Evolutionary conservation across 805 yeast genomes (phyloP).

Genomic region (Yamadazyma scolyti): DNA sequence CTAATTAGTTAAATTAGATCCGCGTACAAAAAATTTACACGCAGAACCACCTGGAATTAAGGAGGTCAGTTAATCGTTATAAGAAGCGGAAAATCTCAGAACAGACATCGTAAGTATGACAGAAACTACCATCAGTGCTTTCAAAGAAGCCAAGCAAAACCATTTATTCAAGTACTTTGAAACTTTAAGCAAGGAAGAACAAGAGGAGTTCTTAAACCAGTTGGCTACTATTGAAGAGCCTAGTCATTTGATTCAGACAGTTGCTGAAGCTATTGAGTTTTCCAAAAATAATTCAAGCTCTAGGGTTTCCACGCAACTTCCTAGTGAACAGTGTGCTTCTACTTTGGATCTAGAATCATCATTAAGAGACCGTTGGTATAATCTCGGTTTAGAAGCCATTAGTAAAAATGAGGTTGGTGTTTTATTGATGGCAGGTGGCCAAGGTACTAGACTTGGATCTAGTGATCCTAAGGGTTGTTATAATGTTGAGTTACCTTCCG

Average conservation of each 20-base stretch:
- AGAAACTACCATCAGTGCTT: conserved; percentile 23
- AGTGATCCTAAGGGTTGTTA: conserved; percentile 91
- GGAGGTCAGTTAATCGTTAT: too few species aligned
- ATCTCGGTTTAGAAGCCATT: conserved; percentile 66
- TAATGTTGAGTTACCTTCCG: conserved; percentile 79
- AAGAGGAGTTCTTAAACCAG: conserved; percentile 35
- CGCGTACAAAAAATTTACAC: too few species aligned
- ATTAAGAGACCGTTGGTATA: conserved; percentile 35
- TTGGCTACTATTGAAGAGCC: conserved; percentile 43
- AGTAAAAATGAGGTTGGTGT: conserved; percentile 77
- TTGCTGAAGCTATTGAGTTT: conserved; percentile 44
- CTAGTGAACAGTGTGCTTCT: conserved; percentile 43
- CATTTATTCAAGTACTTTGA: conserved; percentile 52
- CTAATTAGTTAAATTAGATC: conserved; percentile 6
- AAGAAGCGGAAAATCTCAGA: too few species aligned
- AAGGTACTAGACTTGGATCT: conserved; percentile 93
- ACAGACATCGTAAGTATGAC: conserved; percentile 8
- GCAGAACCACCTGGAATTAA: too few species aligned
- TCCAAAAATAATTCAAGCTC: conserved; percentile 18
- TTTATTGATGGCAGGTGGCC: conserved; percentile 96
- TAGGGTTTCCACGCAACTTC: conserved; percentile 45
- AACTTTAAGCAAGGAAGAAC: conserved; percentile 29
- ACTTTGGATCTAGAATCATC: conserved; percentile 40
- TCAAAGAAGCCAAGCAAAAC: conserved; percentile 45
- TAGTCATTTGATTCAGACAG: conserved; percentile 33